phyloP scores from a whole-genome alignment of 495 filamentous ascomycete genomes.

The Neurospora discreta region DNA sequence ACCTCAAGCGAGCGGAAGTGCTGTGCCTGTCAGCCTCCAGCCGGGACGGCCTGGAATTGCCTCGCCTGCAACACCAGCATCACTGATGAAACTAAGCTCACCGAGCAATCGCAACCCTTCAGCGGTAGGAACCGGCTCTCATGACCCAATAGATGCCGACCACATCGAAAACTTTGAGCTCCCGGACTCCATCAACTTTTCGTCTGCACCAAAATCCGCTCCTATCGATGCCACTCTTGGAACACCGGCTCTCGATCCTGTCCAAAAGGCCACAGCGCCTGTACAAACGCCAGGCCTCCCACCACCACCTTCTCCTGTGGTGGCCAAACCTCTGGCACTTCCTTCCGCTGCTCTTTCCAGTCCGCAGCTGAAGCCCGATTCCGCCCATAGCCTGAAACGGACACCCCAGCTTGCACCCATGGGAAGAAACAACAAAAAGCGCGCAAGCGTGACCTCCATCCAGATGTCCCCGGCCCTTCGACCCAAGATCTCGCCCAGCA shows the following conservation, averaged over 20 bases:
- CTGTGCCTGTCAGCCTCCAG: constrained; percentile 8
- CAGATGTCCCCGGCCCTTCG: constrained; percentile 68
- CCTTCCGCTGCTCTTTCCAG: constrained; percentile 38
- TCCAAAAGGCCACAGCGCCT: not conserved
- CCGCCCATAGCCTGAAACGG: constrained; percentile 26
- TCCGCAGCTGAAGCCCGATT: constrained; percentile 36
- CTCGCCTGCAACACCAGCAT: constrained; percentile 69
- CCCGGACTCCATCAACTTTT: constrained; percentile 49
- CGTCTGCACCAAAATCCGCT: constrained; percentile 25
- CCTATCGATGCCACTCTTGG: constrained; percentile 35
- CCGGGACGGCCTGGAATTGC: constrained; percentile 21
- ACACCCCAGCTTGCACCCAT: constrained; percentile 35
- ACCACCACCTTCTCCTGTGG: constrained; percentile 35
- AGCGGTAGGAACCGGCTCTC: constrained; percentile 16
- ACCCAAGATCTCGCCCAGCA: constrained; percentile 90
- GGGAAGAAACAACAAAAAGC: constrained; percentile 46
- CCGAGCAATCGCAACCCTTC: constrained; percentile 27
- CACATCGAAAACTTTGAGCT: constrained; percentile 57
- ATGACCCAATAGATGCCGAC: constrained; percentile 38
- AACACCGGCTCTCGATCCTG: constrained; percentile 14
- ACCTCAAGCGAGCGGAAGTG: constrained; percentile 21
- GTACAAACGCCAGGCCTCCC: constrained; percentile 28
- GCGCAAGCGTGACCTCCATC: constrained; percentile 64
- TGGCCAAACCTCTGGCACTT: constrained; percentile 27
- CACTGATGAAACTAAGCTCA: constrained; percentile 58